These are phyloP conservation scores for Brassica hybrid DNA, from an alignment of 441 rosid genomes.

Conservation along the genomic window DNA sequence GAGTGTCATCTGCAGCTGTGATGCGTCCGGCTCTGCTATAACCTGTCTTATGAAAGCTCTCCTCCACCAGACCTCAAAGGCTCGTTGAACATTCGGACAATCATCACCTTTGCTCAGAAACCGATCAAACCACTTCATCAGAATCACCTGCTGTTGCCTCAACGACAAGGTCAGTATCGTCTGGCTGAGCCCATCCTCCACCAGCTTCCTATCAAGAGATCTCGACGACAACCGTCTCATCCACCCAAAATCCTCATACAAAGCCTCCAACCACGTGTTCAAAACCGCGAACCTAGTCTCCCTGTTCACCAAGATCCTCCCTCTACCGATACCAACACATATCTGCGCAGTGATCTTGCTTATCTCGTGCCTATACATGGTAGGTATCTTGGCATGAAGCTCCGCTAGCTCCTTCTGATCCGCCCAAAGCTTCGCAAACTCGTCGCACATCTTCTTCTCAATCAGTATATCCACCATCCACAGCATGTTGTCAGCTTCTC, in stretches of 20 bases:
- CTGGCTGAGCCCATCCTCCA: conserved; percentile 86
- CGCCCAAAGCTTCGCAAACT: conserved; percentile 85
- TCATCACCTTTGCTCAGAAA: conserved; percentile 84
- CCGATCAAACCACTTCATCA: conserved; percentile 84
- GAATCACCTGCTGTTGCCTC: conserved; percentile 73
- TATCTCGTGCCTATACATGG: conserved; percentile 80
- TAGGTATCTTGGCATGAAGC: conserved; percentile 86
- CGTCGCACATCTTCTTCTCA: conserved; percentile 66
- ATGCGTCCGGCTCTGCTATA: conserved; percentile 47
- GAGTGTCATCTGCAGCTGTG: conserved; percentile 79
- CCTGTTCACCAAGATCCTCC: conserved; percentile 71
- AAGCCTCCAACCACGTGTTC: conserved; percentile 86
- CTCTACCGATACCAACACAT: conserved; percentile 85
- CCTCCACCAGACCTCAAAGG: conserved; percentile 98
- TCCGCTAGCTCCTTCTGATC: conserved; percentile 86
- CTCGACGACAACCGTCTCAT: conserved; percentile 73
- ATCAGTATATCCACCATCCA: conserved; percentile 88
- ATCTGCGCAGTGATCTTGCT: conserved; percentile 87
- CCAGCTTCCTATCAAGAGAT: conserved; percentile 74
- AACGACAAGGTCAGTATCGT: conserved; percentile 85
- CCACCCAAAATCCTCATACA: conserved; percentile 94
- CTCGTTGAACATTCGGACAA: conserved; percentile 88
- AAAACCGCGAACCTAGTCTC: conserved; percentile 69
- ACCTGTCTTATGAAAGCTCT: conserved; percentile 77
- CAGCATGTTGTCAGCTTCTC: conserved; percentile 87